Base-by-base conservation (phyloP, 768 basidiomycete species). In the Hypholoma sublateritium region DNA sequence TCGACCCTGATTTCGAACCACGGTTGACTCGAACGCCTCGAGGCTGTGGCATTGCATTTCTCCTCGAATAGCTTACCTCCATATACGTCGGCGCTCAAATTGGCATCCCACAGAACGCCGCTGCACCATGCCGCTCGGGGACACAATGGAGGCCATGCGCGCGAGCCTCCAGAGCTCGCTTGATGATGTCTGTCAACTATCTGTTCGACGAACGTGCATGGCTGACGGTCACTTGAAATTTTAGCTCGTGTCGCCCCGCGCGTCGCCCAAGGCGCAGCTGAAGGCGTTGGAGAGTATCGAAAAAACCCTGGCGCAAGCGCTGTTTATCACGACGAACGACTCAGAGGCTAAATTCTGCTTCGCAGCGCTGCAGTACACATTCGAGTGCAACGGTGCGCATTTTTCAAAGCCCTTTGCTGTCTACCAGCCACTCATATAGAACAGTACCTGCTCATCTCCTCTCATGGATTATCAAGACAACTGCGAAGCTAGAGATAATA, bases 321-420 rank as follows among this genome's bases (percentile, higher is more conserved):
- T 79, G 55, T 74, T 80, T 39, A 63, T 22, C 67, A 74, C 37
- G 65, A 72, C 53, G n/a, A 70, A 77, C 21, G 65, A 77, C 16
- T 70, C 75, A 16, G 77, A 76, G 25, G 77, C 78, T 8, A 74
- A 84, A 60, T 74, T 77, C 36, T 70, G 73, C 45, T 89, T 92
- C 69, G 67, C 86, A 17, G 77, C 81, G 9, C 72, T 92, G 41
- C 92, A 94, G 67, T 83, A 89, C 62, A 84, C 84, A 0, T 93
- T 94, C 62, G 88, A 93, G 68, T 91, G 87, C 70, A 94, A 94
- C 65, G 76, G 92, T 92, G 62, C 58, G 88, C 49, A n/a, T 37
- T 16, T 16, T 17, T 17, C 4, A 13, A 17, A 14, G 12, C 4
- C 5, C 39, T 16, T 11, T 7, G 12, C n/a, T 11, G 32, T 1